phyloP scores from a whole-genome alignment of 192 early-diverging fungal species.

The Coemansia sp. region DNA sequence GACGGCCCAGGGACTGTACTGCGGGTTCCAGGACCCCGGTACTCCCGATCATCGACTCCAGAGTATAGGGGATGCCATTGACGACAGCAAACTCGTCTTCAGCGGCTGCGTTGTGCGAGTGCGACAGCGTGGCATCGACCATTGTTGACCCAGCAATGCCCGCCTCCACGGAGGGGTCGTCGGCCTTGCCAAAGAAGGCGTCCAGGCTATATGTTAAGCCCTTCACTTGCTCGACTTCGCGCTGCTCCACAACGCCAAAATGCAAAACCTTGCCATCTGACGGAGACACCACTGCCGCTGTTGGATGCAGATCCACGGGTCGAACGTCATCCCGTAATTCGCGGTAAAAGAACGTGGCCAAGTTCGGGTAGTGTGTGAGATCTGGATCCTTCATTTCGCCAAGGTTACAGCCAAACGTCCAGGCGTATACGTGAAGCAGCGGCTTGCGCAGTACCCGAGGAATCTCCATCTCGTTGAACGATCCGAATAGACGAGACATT shows the following conservation, averaged over 20 bases:
- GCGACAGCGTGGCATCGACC: constrained; percentile 41
- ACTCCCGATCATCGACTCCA: constrained; percentile 72
- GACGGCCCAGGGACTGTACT: constrained; percentile 44
- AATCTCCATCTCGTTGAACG: constrained; percentile 82
- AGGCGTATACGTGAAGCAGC: constrained; percentile 78
- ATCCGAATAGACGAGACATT: constrained; percentile 91
- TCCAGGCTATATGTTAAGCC: constrained; percentile 90
- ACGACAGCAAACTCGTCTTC: constrained; percentile 87
- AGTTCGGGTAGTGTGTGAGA: constrained; percentile 77
- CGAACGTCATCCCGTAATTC: constrained; percentile 77
- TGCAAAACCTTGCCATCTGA: constrained; percentile 91
- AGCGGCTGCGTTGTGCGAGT: constrained; percentile 66
- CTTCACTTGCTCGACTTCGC: constrained; percentile 91
- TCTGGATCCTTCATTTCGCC: constrained; percentile 91
- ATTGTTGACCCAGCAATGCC: constrained; percentile 54
- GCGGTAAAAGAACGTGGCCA: constrained; percentile 94
- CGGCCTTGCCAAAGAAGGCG: constrained; percentile 75
- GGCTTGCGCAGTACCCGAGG: constrained; percentile 75
- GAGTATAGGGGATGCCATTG: constrained; percentile 82
- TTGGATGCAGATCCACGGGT: constrained; percentile 57
- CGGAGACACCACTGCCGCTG: constrained; percentile 74
- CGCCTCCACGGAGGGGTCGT: constrained; percentile 9
- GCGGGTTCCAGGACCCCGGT: constrained; percentile 43
- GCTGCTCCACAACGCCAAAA: constrained; percentile 80
- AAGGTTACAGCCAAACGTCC: constrained; percentile 87